These are phyloP conservation scores for Pseudogymnoascus sp. DNA, from an alignment of 2,329 filamentous ascomycete genomes.

Conservation along the genomic window DNA sequence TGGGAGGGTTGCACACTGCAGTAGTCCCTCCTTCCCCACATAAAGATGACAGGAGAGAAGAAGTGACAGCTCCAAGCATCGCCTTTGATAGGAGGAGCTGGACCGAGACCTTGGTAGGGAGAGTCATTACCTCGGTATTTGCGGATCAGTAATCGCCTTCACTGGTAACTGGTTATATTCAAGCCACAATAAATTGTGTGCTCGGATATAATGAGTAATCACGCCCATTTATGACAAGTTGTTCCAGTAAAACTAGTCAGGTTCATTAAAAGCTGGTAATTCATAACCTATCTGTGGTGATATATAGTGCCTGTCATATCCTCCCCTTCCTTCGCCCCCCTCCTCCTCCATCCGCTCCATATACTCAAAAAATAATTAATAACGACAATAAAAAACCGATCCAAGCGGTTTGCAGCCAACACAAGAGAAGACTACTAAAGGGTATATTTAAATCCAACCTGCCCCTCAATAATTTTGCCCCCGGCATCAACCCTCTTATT, in stretches of 20 bases:
- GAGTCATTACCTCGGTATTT: neutral
- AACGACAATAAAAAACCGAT: neutral
- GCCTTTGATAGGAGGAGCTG: neutral
- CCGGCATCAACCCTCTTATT: conserved; percentile 24
- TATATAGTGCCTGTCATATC: neutral
- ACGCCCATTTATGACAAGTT: neutral
- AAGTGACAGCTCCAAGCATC: neutral
- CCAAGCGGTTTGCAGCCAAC: neutral
- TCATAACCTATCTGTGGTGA: neutral
- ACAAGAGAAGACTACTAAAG: neutral
- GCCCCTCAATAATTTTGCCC: conserved; percentile 23
- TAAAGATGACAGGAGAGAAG: no score
- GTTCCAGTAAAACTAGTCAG: neutral
- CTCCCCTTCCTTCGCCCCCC: neutral
- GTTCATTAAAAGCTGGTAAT: neutral
- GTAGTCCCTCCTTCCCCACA: neutral
- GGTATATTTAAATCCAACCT: conserved; percentile 23
- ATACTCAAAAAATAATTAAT: neutral
- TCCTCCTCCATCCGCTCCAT: neutral
- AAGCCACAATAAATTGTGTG: no score
- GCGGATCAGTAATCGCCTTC: neutral
- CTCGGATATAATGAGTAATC: neutral
- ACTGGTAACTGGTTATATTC: neutral
- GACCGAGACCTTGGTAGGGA: neutral
- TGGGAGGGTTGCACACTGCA: neutral